Evolutionary conservation across 129 eudicot species (phyloP), one percentile per base, ranked within the genome.

Genomic region (Flaveria linearis): DNA sequence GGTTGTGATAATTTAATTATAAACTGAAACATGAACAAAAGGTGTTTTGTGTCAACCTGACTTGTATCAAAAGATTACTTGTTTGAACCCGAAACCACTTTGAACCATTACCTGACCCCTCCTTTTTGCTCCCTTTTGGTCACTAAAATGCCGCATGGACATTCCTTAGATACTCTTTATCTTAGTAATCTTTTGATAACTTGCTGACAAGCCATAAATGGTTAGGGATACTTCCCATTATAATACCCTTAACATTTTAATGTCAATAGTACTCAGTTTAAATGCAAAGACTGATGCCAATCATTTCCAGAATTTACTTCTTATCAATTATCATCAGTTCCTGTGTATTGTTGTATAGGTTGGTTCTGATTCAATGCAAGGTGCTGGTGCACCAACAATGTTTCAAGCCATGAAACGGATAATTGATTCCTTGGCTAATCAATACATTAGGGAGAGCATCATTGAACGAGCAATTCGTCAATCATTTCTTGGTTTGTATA

Each of bases 321-420:
- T 51, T 50, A 39, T 66, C 73, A 14, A 16, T 36, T 50, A 39
- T 66, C 80, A 14, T 52, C 28, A 53, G 50, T 26, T 78, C 78
- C 39, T 76, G 68, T 14, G 20, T 78, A 45, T 55, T 66, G 73
- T 65, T 82, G 62, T 82, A 26, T 85, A 93, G 98, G 98, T 93
- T 39, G 98, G 98, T 68, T 93, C 98, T 50, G 88, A 87, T 70
- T 93, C 98, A 76, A 76, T 81, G 76, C 98, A 93, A 78, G 98
- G 98, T n/a, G 98, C 98, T 75, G 98, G 98, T 75, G 97, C 98
- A 52, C 98, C 97, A 53, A 90, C 97, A 62, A 88, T 93, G 94
- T 93, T 93, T 82, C 92, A 90, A 87, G 93, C 96, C 70, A 93
- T 93, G 97, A 90, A 87, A 74, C 86, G 96, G 14, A 86, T 93